Base-by-base conservation (phyloP, 768 basidiomycete genomes). In the Trametes maxima region DNA sequence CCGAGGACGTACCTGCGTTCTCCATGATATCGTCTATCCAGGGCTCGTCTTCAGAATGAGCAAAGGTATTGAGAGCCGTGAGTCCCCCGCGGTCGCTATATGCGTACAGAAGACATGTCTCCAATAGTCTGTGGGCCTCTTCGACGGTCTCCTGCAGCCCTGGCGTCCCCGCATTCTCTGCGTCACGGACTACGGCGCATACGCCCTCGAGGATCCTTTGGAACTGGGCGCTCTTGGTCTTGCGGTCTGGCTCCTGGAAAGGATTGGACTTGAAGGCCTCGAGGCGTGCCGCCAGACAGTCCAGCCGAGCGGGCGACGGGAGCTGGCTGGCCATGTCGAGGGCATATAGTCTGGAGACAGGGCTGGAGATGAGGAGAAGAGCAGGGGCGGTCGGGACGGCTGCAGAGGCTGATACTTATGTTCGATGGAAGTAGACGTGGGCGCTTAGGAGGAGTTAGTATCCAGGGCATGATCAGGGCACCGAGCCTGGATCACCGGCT, bases 21-120 rank as follows among this genome's bases (percentile, higher is more conserved):
- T 63, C 59, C 45, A 54, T 48, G 5, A 54, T 40, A 16, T 63
- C 65, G 52, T 63, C 56, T 5, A 66, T 63, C 43, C 63, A 57
- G 3, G 65, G 59, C 37, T 62, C 62, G 11, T 64, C 62, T 0
- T 63, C 62, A 3, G 63, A 63, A 33, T 64, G 66, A 2, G 63
- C 63, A 33, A 64, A 64, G 11, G 59, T 46, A 12, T 43, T 43
- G 17, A 64, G 37, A 13, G 62, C 36, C 13, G 33, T 57, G 36
- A 63, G 57, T 28, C 60, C 54, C 10, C 54, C 56, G 14, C 22
- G 37, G 28, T 67, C 60, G 49, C 49, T 50, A 48, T 67, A 63
- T 36, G 60, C 62, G 25, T 50, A 60, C 6, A 55, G 28, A 16
- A 68, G 52, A 25, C 59, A 66, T 16, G 50, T 50, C 35, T 62